phyloP scores from a whole-genome alignment of 768 basidiomycete species.

The Psilocybe sp. region DNA sequence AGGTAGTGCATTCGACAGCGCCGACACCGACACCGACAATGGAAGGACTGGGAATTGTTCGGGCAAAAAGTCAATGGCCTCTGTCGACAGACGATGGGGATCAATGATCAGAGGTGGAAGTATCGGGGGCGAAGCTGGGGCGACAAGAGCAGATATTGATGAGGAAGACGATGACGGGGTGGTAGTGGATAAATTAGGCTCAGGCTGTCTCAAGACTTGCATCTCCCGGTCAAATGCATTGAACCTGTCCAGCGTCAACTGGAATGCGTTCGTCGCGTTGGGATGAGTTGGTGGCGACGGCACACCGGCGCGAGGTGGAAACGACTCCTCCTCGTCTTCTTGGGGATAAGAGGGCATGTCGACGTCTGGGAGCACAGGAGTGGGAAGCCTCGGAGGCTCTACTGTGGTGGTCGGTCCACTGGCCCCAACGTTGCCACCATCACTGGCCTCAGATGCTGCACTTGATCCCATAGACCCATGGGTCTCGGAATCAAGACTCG shows the following conservation, averaged over 20 bases:
- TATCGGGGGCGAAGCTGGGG: not conserved
- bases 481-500: constrained; percentile 34
- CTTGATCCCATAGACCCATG: constrained; percentile 24
- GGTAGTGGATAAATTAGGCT: not conserved
- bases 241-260: constrained; percentile 48
- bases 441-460: not conserved
- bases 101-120: too few relatives aligned
- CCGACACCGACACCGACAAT: too few relatives aligned
- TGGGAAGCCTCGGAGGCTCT: constrained; percentile 38
- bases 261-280: constrained; percentile 34
- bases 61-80: too few relatives aligned
- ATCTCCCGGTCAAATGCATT: constrained; percentile 54
- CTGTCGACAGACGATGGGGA: too few relatives aligned
- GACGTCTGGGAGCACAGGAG: constrained; percentile 46
- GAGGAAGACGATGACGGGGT: constrained; percentile 1
- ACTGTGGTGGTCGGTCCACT: constrained; percentile 8
- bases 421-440: constrained; percentile 1
- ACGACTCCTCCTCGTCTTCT: constrained; percentile 7
- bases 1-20: too few relatives aligned
- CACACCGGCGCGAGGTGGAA: not conserved
- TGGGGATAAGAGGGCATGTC: constrained; percentile 46
- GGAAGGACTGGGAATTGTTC: too few relatives aligned
- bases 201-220: constrained; percentile 37
- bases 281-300: constrained; percentile 3
- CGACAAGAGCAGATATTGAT: constrained; percentile 25